These are phyloP conservation scores for Antitrichia curtipendula DNA, from an alignment of 225 moss, liverwort and hornwort species.

Conservation along the genomic window DNA sequence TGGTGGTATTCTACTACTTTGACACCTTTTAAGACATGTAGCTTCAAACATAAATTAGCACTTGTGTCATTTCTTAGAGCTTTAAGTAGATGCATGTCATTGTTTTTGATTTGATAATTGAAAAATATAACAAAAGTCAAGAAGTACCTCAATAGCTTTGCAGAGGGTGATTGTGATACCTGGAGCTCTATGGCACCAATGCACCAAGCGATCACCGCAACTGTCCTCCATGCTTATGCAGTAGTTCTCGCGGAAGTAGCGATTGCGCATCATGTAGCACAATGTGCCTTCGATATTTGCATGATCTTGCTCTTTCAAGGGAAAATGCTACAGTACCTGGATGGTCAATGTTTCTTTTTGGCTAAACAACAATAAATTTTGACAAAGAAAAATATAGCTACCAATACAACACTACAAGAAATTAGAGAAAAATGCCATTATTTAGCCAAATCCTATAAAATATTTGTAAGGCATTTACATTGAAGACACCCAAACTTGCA, in stretches of 20 bases:
- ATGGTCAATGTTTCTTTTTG: fast-evolving
- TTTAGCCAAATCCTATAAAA: not conserved
- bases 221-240: constrained; percentile 37
- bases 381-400: not conserved
- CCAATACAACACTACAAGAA: fast-evolving
- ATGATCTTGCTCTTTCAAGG: constrained; percentile 31
- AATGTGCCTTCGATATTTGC: constrained; percentile 46
- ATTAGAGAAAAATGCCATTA: too few species aligned
- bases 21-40: fast-evolving
- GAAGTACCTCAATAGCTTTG: constrained; percentile 40
- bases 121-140: not conserved
- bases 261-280: constrained; percentile 40
- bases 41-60: not conserved
- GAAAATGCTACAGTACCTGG: constrained; percentile 36
- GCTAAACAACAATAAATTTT: not conserved
- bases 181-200: constrained; percentile 75
- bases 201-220: constrained; percentile 41
- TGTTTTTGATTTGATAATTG: fast-evolving
- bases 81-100: too few species aligned
- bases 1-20: not conserved
- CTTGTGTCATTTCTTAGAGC: fast-evolving
- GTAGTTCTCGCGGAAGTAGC: constrained; percentile 50
- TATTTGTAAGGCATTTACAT: not conserved
- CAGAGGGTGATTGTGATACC: constrained; percentile 57
- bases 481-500: not conserved